Conservation (phyloP, 495 filamentous ascomycete genomes). For the Evansstolkia leycettana region DNA sequence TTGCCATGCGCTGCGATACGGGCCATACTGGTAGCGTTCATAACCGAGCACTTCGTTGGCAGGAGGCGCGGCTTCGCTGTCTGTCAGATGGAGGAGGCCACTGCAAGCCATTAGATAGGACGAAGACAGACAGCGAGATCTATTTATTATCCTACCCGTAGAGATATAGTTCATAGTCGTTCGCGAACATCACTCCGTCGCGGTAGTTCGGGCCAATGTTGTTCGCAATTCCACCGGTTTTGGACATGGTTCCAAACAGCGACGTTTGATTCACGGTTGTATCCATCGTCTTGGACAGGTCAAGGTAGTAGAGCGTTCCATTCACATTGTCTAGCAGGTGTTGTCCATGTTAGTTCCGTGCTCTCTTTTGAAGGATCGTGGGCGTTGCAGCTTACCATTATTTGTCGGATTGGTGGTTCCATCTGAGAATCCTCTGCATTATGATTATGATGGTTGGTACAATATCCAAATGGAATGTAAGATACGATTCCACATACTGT, state of each 20-base stretch:
- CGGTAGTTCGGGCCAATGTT: constrained; percentile 46
- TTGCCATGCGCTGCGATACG: constrained; percentile 21
- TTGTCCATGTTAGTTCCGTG: too few relatives aligned
- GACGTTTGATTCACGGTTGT: constrained; percentile 37
- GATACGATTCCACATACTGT: constrained; percentile 10
- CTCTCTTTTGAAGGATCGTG: too few relatives aligned
- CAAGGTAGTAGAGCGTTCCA: constrained; percentile 39
- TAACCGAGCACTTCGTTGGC: constrained; percentile 34
- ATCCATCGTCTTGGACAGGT: constrained; percentile 48
- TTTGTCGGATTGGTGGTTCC: constrained; percentile 6
- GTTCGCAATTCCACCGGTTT: constrained; percentile 31
- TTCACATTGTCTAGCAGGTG: constrained; percentile 18
- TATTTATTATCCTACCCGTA: constrained; percentile 16
- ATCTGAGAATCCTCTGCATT: constrained; percentile 11
- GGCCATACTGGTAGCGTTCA: constrained; percentile 36
- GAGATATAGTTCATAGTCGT: constrained; percentile 44
- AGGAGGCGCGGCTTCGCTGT: constrained; percentile 15
- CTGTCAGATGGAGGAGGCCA: constrained; percentile 6
- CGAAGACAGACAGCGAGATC: not conserved
- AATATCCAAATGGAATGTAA: not conserved
- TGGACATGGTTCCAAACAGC: constrained; percentile 33
- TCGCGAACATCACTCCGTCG: constrained; percentile 55
- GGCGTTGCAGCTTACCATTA: constrained; percentile 9
- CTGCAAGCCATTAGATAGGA: too few relatives aligned
- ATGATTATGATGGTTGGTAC: not conserved